Evolutionary conservation across 176 grass and related monocot species (phyloP).

Genomic region (Ensete glaucum): DNA sequence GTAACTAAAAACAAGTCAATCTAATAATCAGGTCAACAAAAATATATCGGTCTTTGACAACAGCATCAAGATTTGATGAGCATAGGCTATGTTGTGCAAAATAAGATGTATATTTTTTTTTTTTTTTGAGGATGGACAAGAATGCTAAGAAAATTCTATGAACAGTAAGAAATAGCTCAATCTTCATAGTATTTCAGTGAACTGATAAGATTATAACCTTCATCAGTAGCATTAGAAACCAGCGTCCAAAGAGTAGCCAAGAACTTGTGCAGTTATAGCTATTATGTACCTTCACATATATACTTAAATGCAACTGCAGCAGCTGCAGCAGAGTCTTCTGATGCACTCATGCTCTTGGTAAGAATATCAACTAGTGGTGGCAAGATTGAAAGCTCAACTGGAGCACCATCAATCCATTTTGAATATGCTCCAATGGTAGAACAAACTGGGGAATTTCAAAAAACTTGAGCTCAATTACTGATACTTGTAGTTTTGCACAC

Average conservation of each 20-base stretch:
- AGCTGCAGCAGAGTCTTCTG: constrained; percentile 74
- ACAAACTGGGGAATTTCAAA: constrained; percentile 56
- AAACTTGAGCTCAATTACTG: background rate
- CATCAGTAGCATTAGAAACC: background rate
- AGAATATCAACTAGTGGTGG: constrained; percentile 88
- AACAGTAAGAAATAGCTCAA: no score
- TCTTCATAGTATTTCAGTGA: background rate
- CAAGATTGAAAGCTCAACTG: constrained; percentile 67
- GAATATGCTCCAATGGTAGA: constrained; percentile 84
- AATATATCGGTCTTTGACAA: no score
- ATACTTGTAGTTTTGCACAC: background rate
- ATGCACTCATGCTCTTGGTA: constrained; percentile 77
- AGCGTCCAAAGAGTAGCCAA: background rate
- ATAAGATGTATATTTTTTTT: no score
- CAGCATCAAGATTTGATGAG: no score
- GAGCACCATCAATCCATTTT: constrained; percentile 83
- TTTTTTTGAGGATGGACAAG: no score
- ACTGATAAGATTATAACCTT: background rate
- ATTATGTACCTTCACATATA: constrained; percentile 95
- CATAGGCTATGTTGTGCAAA: no score
- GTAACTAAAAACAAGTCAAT: background rate
- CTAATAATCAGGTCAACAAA: no score
- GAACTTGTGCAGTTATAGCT: constrained; percentile 15
- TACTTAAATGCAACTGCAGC: constrained; percentile 92
- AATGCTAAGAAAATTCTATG: no score